Evolutionary conservation across 2,329 filamentous ascomycete genomes (phyloP).

Genomic region (Penicillium sp.): DNA sequence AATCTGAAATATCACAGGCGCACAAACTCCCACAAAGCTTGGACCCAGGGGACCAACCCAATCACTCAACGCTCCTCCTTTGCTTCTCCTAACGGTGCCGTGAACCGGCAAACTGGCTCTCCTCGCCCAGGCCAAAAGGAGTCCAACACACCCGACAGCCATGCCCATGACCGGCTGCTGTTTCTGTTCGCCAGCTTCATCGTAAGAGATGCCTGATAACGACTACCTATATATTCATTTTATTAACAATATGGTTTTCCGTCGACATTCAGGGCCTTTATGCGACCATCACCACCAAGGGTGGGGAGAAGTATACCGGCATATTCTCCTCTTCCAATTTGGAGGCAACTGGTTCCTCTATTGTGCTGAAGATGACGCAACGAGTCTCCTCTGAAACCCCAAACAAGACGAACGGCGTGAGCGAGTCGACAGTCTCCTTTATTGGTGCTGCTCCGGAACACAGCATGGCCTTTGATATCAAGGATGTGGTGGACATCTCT

Average conservation of each 20-base stretch:
- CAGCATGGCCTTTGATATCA: conserved; percentile 56
- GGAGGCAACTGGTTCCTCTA: conserved; percentile 48
- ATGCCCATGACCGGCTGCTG: conserved; percentile 55
- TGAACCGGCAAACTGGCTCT: conserved; percentile 37
- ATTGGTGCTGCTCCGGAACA: conserved; percentile 42
- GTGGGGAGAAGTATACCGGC: conserved; percentile 56
- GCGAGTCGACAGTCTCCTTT: conserved; percentile 35
- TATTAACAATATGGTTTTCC: conserved; percentile 12
- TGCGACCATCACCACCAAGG: conserved; percentile 52
- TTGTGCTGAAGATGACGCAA: conserved; percentile 62
- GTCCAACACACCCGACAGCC: conserved; percentile 49
- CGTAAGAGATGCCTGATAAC: conserved; percentile 39
- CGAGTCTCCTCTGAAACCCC: conserved; percentile 38
- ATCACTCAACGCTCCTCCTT: conserved; percentile 52
- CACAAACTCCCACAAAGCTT: conserved; percentile 54
- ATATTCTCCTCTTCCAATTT: conserved; percentile 54
- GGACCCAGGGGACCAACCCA: conserved; percentile 56
- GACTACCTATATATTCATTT: conserved; percentile 5
- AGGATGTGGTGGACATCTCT: conserved; percentile 53
- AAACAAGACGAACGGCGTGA: conserved; percentile 38
- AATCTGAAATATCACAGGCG: conserved; percentile 32
- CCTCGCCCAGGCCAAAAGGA: conserved; percentile 43
- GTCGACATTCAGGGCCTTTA: conserved; percentile 46
- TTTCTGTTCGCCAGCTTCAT: conserved; percentile 55
- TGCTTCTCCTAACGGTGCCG: conserved; percentile 50